A percentile compares a stretch with the other conserved stretches of the same genome.
phyloP scores from a whole-genome alignment of 2,329 filamentous ascomycete species.

The Colletotrichum chrysophilum region DNA sequence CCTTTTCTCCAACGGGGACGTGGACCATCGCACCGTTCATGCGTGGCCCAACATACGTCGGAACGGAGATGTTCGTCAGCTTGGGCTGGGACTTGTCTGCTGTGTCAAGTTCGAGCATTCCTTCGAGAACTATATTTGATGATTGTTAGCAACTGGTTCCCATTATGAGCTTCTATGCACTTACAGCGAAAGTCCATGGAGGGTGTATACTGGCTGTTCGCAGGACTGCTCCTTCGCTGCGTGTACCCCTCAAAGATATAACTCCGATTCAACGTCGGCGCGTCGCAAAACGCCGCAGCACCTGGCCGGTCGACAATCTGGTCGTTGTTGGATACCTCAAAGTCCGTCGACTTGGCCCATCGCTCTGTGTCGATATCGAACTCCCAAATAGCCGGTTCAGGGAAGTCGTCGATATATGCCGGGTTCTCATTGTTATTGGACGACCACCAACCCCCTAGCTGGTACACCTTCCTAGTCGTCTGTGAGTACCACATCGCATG shows the following conservation, averaged over 20 bases:
- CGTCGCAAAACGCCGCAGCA: conserved; percentile 23
- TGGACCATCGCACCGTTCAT: conserved; percentile 27
- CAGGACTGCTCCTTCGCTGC: conserved; percentile 18
- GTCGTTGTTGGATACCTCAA: conserved; percentile 11
- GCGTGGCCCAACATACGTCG: conserved; percentile 21
- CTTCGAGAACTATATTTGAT: conserved; percentile 4
- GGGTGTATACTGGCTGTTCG: conserved; percentile 10
- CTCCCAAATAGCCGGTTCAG: conserved; percentile 6
- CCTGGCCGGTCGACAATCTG: conserved; percentile 18
- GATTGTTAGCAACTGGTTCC: neutral
- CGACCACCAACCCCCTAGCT: conserved; percentile 26
- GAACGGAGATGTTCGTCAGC: conserved; percentile 25
- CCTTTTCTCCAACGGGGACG: conserved; percentile 21
- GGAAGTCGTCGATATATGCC: conserved; percentile 10
- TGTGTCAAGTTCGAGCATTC: conserved; percentile 23
- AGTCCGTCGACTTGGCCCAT: neutral
- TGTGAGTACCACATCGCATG: conserved; percentile 24
- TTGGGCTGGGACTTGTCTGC: conserved; percentile 2
- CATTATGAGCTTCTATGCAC: neutral
- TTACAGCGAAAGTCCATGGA: conserved; percentile 17
- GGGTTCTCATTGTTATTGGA: conserved; percentile 20
- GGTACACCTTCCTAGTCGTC: conserved; percentile 22
- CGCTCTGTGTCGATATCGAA: neutral
- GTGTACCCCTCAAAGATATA: conserved; percentile 23
- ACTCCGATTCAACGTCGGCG: conserved; percentile 17